A percentile compares a stretch with the other conserved stretches of the same genome.
Evolutionary conservation across 1,139 yeast species (phyloP).

Genomic region (Groenewaldozyma sp.): DNA sequence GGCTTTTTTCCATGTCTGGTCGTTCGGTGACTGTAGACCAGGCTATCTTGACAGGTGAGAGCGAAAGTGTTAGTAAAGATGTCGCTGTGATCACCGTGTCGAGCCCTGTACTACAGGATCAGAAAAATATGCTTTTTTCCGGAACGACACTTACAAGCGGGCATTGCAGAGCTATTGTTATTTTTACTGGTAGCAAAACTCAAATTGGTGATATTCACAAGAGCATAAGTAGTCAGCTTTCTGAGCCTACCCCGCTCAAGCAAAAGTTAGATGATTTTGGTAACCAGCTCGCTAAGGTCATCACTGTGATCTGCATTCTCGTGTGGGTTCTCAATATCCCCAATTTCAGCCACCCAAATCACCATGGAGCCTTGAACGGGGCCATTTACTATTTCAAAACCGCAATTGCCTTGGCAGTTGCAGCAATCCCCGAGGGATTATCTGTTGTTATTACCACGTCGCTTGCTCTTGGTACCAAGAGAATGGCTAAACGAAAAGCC

Average conservation of each 20-base stretch:
- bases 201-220: conserved; percentile 44
- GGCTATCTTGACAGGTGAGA: conserved; percentile 46
- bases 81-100: conserved; percentile 38
- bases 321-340: conserved; percentile 36
- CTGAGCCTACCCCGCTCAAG: conserved; percentile 39
- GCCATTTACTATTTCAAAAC: conserved; percentile 40
- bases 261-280: conserved; percentile 37
- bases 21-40: conserved; percentile 38
- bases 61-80: conserved; percentile 21
- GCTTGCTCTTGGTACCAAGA: conserved; percentile 41
- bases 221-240: conserved; percentile 33
- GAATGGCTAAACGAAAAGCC: conserved; percentile 39
- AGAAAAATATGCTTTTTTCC: conserved; percentile 36
- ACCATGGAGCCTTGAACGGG: conserved; percentile 38
- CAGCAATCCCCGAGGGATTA: conserved; percentile 48
- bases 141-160: conserved; percentile 44
- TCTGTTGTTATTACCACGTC: conserved; percentile 48
- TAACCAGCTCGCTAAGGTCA: conserved; percentile 19
- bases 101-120: conserved; percentile 22
- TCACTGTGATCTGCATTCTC: conserved; percentile 32
- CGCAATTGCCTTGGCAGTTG: conserved; percentile 38
- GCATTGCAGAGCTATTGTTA: conserved; percentile 39
- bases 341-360: conserved; percentile 34
- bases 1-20: conserved; percentile 33
- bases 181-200: conserved; percentile 39